These are phyloP conservation scores for Aspergillus sergii DNA, from an alignment of 2,329 filamentous ascomycete genomes.

Conservation along the genomic window DNA sequence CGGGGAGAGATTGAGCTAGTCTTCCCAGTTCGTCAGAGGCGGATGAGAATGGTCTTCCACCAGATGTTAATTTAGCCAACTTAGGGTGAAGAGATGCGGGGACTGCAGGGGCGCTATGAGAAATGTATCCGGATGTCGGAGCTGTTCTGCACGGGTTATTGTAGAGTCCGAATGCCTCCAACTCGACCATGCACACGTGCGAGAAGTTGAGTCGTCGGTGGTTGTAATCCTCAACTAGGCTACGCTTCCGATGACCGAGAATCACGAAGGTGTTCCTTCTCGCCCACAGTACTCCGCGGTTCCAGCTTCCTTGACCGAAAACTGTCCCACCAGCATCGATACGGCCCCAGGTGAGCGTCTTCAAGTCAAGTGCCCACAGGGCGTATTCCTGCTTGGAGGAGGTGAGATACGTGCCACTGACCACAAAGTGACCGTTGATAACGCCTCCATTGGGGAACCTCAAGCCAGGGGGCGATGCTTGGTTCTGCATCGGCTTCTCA, in stretches of 20 bases:
- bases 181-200: slow-evolving; percentile 93
- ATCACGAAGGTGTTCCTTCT: slow-evolving; percentile 94
- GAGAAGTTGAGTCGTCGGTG: slow-evolving; percentile 97
- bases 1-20: slow-evolving; percentile 75
- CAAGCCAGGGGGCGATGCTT: slow-evolving; percentile 85
- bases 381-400: slow-evolving; percentile 98
- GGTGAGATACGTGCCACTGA: slow-evolving; percentile 95
- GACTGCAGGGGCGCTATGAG: slow-evolving; percentile 73
- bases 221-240: slow-evolving; percentile 96
- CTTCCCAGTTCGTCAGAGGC: slow-evolving; percentile 85
- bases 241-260: slow-evolving; percentile 88
- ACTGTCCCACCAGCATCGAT: slow-evolving; percentile 94
- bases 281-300: slow-evolving; percentile 90
- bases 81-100: slow-evolving; percentile 56
- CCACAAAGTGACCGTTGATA: slow-evolving; percentile 94
- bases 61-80: slow-evolving; percentile 60
- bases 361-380: slow-evolving; percentile 89
- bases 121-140: slow-evolving; percentile 81
- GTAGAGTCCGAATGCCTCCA: slow-evolving; percentile 96
- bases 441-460: slow-evolving; percentile 95
- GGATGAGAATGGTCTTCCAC: slow-evolving; percentile 73
- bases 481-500: slow-evolving; percentile 82
- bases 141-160: slow-evolving; percentile 83
- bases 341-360: slow-evolving; percentile 86
- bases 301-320: slow-evolving; percentile 97